Base-by-base conservation (phyloP, 169 alveolate genomes). In the Babesia bigemina region DNA sequence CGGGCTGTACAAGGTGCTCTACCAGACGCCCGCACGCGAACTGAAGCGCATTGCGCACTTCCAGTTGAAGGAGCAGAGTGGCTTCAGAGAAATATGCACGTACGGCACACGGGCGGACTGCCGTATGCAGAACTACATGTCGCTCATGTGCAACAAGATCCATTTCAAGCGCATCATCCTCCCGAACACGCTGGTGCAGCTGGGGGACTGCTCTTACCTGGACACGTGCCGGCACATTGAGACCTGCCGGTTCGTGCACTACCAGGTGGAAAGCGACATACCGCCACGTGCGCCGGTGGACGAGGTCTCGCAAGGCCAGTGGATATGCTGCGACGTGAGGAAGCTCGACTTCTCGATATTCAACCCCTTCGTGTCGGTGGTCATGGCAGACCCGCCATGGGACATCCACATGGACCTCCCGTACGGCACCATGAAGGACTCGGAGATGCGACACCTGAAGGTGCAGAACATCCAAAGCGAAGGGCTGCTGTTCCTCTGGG, bases 381-480 rank as follows among this genome's bases (percentile, higher is more conserved):
- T 96, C 48, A 94, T 95, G 97, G 98, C 98, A 26, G 99, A 96
- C 71, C 99, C 99, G 2, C 99, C 99, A 13, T 96, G 99, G 99
- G 97, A 95, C 75, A 96, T 96, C 50, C 98, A 96, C 91, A 96
- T 96, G 98, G 96, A 95, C 86, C 86, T 96, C 63, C 98, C 98
- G 3, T 95, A 95, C 74, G 98, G 97, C 39, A 96, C 98, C 7
- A 84, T 96, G 90, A 93, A 94, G 60, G 99, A 96, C 75, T 94
- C 94, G 28, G 98, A 93, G 79, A 94, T 96, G 96, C 90, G 91
- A 63, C 90, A 85, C 71, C 86, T 95, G 70, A 85, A 95, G 65
- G 95, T 96, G 33, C 92, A 90, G 70, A 79, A 91, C 84, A 87
- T 96, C 59, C 96, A 96, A 58, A 96, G 93, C 67, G 96, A 94